Evolutionary conservation across 345 rosid genomes (phyloP).

Genomic region (Bruguiera sexangula): DNA sequence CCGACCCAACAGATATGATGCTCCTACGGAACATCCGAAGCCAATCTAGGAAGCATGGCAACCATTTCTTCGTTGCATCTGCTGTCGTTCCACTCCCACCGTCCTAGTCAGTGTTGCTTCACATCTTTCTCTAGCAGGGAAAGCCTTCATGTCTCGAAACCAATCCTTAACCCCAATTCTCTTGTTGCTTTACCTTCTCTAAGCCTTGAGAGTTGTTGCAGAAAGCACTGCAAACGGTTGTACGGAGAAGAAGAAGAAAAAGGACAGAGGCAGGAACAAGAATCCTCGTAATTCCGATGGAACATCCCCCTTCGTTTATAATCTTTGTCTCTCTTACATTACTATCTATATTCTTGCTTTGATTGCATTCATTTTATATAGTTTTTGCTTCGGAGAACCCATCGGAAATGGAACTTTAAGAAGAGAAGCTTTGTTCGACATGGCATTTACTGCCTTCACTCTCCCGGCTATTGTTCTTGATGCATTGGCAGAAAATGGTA

Average conservation of each 20-base stretch:
- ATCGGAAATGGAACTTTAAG: slow-evolving; percentile 34
- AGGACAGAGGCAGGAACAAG: background rate
- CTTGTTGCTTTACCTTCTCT: slow-evolving; percentile 10
- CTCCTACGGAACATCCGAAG: background rate
- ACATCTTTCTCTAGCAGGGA: slow-evolving; percentile 24
- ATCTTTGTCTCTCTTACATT: background rate
- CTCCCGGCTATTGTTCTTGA: slow-evolving; percentile 38
- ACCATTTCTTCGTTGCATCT: slow-evolving; percentile 40
- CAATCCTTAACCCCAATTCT: background rate
- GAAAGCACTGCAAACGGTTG: slow-evolving; percentile 17
- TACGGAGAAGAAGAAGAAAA: slow-evolving; percentile 11
- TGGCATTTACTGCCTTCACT: slow-evolving; percentile 43
- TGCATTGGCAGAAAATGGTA: slow-evolving; percentile 44
- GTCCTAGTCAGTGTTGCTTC: slow-evolving; percentile 17
- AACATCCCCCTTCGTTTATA: background rate
- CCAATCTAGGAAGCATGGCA: slow-evolving; percentile 39
- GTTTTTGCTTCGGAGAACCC: slow-evolving; percentile 10
- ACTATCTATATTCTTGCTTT: background rate
- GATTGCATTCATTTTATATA: slow-evolving; percentile 3
- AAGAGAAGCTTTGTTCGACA: slow-evolving; percentile 51
- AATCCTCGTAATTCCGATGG: background rate
- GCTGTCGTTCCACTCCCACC: slow-evolving; percentile 17
- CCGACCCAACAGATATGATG: too few species aligned
- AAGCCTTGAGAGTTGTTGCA: slow-evolving; percentile 17
- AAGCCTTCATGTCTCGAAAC: slow-evolving; percentile 3